phyloP scores from a whole-genome alignment of 2,329 filamentous ascomycete genomes.

The Colletotrichum acutatum region DNA sequence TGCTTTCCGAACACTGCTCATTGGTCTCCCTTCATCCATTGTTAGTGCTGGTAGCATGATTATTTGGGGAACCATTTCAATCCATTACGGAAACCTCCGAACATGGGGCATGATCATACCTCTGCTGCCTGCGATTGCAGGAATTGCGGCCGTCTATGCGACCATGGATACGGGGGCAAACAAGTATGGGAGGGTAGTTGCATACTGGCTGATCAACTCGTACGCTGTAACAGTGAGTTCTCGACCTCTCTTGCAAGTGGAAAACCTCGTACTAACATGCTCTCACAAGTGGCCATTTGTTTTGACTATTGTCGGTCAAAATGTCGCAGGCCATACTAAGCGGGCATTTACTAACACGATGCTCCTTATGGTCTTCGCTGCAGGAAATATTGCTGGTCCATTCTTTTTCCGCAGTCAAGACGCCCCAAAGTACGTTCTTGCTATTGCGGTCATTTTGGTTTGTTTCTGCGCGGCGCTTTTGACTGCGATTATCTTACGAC shows the following conservation, averaged over 20 bases:
- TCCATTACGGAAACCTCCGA: constrained; percentile 40
- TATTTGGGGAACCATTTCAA: constrained; percentile 40
- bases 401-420: constrained; percentile 40
- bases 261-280: too few relatives aligned
- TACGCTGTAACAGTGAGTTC: constrained; percentile 40
- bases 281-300: too few relatives aligned
- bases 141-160: neutral
- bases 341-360: too few relatives aligned
- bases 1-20: neutral
- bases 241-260: too few relatives aligned
- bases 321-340: too few relatives aligned
- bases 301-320: too few relatives aligned
- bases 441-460: constrained; percentile 40
- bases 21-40: constrained; percentile 12
- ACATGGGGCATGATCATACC: constrained; percentile 40
- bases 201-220: constrained; percentile 41
- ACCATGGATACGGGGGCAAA: constrained; percentile 41
- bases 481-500: constrained; percentile 27
- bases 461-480: constrained; percentile 38
- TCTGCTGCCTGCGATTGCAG: too few relatives aligned
- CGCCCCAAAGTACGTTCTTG: constrained; percentile 38
- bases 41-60: constrained; percentile 41
- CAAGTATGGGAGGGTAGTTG: constrained; percentile 38
- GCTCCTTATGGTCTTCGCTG: too few relatives aligned
- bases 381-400: neutral